Evolutionary conservation across 2,329 filamentous ascomycete genomes (phyloP).

Genomic region (Pseudogymnoascus sp.): DNA sequence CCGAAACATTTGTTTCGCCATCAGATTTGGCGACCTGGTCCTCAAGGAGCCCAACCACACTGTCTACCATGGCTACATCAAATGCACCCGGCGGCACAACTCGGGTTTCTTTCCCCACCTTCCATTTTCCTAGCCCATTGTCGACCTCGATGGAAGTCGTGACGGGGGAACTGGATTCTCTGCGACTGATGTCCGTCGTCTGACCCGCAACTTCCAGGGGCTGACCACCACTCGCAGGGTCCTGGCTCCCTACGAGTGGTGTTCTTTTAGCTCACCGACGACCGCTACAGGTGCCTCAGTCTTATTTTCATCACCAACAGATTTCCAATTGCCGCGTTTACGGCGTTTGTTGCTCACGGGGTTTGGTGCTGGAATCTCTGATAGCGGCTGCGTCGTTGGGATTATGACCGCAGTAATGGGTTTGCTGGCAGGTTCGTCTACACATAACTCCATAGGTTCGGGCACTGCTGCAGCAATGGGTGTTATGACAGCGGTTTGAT

Average conservation of each 20-base stretch:
- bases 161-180: not conserved
- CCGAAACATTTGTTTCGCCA: not conserved
- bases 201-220: constrained; percentile 22
- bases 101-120: not conserved
- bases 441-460: not conserved
- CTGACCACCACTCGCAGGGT: constrained; percentile 28
- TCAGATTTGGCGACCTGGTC: not conserved
- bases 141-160: not conserved
- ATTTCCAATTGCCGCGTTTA: constrained; percentile 2
- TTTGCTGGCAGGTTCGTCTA: not conserved
- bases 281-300: not conserved
- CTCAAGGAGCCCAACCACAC: not conserved
- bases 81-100: not conserved
- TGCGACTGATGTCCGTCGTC: constrained; percentile 2
- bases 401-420: not conserved
- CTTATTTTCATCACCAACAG: not conserved
- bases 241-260: constrained; percentile 31
- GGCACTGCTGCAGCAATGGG: not conserved
- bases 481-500: not conserved
- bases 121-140: not conserved
- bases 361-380: not conserved
- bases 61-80: not conserved
- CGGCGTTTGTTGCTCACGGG: not conserved
- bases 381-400: not conserved
- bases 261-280: constrained; percentile 23